Evolutionary conservation across 768 basidiomycete species (phyloP).

Genomic region (Rhodocollybia butyracea): DNA sequence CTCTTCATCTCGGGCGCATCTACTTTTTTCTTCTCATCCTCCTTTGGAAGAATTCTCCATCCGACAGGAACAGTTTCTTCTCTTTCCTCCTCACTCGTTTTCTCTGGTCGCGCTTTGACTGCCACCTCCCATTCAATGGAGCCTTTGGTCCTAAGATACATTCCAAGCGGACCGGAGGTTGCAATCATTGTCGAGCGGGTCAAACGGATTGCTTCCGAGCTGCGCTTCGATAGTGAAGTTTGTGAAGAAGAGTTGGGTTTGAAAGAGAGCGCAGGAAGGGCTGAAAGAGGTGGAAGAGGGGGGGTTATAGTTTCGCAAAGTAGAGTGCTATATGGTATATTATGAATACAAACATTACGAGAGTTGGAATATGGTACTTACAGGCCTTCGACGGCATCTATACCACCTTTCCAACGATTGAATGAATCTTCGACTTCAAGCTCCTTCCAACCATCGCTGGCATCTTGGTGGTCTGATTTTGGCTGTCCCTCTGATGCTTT

Average conservation of each 20-base stretch:
- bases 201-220: slow-evolving; percentile 58
- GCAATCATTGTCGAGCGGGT: slow-evolving; percentile 58
- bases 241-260: slow-evolving; percentile 55
- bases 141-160: slow-evolving; percentile 67
- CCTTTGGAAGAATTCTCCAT: slow-evolving; percentile 68
- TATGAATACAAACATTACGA: neutral
- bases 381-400: slow-evolving; percentile 56
- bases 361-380: slow-evolving; percentile 38
- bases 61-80: slow-evolving; percentile 66
- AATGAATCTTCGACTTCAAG: neutral
- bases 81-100: slow-evolving; percentile 34
- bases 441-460: neutral
- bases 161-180: slow-evolving; percentile 63
- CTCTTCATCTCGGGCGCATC: slow-evolving; percentile 40
- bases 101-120: slow-evolving; percentile 50
- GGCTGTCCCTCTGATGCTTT: no score
- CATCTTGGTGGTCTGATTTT: neutral
- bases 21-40: slow-evolving; percentile 27
- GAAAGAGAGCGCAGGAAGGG: slow-evolving; percentile 35
- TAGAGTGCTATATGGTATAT: neutral
- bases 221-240: slow-evolving; percentile 55
- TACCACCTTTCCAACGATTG: slow-evolving; percentile 32
- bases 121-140: slow-evolving; percentile 74
- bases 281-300: slow-evolving; percentile 5
- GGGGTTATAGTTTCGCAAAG: neutral